phyloP scores from a whole-genome alignment of 257 asterid genomes.

The Thymus mandschuricus region DNA sequence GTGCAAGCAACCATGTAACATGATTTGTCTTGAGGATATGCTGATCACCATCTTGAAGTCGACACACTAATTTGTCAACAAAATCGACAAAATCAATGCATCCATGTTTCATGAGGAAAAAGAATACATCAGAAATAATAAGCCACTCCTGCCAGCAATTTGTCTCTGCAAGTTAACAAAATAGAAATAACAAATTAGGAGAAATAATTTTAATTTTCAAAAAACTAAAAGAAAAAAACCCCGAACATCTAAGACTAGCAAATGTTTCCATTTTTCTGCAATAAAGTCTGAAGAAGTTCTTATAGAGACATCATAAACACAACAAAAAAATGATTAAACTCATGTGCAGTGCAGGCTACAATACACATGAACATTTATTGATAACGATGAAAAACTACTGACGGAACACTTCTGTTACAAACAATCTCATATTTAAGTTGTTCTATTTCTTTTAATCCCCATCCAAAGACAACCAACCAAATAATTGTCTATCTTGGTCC shows the following conservation, averaged over 20 bases:
- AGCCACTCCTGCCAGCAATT: slow-evolving; percentile 99
- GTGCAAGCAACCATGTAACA: slow-evolving; percentile 97
- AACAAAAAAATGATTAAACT: slow-evolving; percentile 19
- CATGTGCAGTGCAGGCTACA: slow-evolving; percentile 1
- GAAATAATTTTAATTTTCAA: neutral
- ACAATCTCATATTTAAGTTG: neutral
- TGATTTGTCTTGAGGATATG: slow-evolving; percentile 94
- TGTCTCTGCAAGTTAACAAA: slow-evolving; percentile 61
- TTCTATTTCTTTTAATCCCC: neutral
- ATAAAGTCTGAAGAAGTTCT: slow-evolving; percentile 5
- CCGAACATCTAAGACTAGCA: slow-evolving; percentile 19
- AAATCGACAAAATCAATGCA: slow-evolving; percentile 96
- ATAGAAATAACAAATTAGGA: slow-evolving; percentile 23
- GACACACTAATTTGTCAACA: slow-evolving; percentile 87
- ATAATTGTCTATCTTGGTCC: neutral
- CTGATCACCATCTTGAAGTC: slow-evolving; percentile 88
- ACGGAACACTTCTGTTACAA: slow-evolving; percentile 1
- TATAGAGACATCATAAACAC: slow-evolving; percentile 17
- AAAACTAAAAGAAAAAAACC: slow-evolving; percentile 1
- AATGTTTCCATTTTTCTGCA: slow-evolving; percentile 6
- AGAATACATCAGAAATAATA: slow-evolving; percentile 88
- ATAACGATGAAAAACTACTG: neutral
- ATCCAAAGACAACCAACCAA: neutral
- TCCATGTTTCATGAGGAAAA: slow-evolving; percentile 92
- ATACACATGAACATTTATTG: slow-evolving; percentile 1